These are phyloP conservation scores for Fusarium torreyae DNA, from an alignment of 2,329 filamentous ascomycete genomes.

Conservation along the genomic window DNA sequence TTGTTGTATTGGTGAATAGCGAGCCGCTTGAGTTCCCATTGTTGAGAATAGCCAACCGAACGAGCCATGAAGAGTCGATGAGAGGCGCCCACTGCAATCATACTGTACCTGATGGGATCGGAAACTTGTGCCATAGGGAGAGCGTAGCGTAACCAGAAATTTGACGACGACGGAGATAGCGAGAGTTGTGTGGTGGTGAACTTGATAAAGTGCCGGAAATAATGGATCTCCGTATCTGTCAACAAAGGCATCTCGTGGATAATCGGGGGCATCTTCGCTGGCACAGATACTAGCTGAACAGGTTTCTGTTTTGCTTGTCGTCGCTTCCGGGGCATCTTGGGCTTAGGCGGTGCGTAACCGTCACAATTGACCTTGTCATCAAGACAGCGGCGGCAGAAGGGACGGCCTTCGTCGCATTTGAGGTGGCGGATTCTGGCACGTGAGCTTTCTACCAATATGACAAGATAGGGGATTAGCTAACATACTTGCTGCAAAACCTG, in stretches of 20 bases:
- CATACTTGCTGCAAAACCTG: constrained; percentile 5
- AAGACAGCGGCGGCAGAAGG: constrained; percentile 16
- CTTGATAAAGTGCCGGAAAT: constrained; percentile 15
- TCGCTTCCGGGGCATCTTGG: neutral
- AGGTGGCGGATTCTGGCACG: constrained; percentile 7
- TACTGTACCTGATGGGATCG: constrained; percentile 18
- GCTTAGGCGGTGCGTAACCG: constrained; percentile 18
- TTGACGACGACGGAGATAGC: neutral
- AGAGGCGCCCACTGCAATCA: constrained; percentile 21
- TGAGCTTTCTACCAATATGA: neutral
- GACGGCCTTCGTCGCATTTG: constrained; percentile 22
- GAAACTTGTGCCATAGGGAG: constrained; percentile 20
- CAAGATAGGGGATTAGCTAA: accelerated
- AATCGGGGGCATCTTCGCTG: neutral
- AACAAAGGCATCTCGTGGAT: neutral
- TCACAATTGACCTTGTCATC: constrained; percentile 29
- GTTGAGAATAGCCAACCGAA: neutral
- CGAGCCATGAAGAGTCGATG: constrained; percentile 19
- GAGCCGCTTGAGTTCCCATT: neutral
- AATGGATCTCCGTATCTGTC: neutral
- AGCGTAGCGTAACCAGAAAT: constrained; percentile 18
- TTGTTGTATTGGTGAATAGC: constrained; percentile 27
- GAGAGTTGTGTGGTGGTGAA: constrained; percentile 15
- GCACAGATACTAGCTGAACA: no score
- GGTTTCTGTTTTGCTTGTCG: neutral